Conservation (phyloP, 2,329 filamentous ascomycete species). For the Aschersonia sp. region DNA sequence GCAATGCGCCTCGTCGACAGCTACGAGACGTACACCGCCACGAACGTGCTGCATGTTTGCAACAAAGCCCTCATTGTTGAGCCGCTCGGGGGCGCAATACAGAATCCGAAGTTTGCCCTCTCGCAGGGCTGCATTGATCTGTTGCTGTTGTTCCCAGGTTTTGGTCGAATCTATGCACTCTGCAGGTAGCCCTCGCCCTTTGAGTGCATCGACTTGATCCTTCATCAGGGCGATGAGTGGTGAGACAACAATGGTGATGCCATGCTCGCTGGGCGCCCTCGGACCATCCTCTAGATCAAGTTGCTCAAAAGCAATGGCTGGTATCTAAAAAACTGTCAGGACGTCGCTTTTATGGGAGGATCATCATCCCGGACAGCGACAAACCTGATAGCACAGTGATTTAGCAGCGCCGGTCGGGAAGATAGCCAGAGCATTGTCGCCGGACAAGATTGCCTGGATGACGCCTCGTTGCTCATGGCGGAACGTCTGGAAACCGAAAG, state of each 20-base stretch:
- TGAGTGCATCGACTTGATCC: conserved; percentile 42
- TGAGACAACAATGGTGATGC: conserved; percentile 41
- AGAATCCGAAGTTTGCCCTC: conserved; percentile 28
- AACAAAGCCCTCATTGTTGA: conserved; percentile 48
- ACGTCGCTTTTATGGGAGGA: neutral
- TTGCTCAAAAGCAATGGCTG: conserved; percentile 26
- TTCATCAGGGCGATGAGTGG: conserved; percentile 46
- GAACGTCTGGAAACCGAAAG: neutral
- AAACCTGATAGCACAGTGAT: conserved; percentile 32
- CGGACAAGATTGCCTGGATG: conserved; percentile 21
- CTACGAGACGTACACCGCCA: conserved; percentile 40
- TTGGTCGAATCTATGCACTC: conserved; percentile 43
- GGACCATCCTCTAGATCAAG: conserved; percentile 19
- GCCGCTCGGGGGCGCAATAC: conserved; percentile 43
- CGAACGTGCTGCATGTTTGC: conserved; percentile 37
- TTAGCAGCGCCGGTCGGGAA: conserved; percentile 36
- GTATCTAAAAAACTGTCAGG: conserved; percentile 22
- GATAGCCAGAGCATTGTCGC: conserved; percentile 26
- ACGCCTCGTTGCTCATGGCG: conserved; percentile 16
- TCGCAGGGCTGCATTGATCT: neutral
- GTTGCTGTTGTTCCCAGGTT: conserved; percentile 9
- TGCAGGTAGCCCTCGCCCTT: conserved; percentile 32
- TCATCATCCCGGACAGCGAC: neutral
- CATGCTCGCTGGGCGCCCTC: conserved; percentile 18
- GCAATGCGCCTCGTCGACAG: conserved; percentile 44